Evolutionary conservation across 768 basidiomycete species (phyloP).

Genomic region (Russula sp.): DNA sequence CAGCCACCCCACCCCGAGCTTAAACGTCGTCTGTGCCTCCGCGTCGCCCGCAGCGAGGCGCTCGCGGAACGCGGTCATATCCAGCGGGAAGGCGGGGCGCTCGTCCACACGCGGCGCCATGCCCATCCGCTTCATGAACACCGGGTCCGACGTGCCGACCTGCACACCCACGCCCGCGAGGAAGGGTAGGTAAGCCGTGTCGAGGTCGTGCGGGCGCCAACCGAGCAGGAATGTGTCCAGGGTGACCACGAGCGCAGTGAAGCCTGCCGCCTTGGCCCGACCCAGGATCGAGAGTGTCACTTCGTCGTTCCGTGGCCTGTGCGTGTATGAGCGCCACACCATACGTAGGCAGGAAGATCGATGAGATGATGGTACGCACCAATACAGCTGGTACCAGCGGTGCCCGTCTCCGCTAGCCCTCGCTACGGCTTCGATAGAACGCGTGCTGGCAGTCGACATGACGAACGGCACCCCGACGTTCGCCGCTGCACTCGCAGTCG

Average conservation of each 20-base stretch:
- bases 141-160: slow-evolving; percentile 68
- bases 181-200: slow-evolving; percentile 60
- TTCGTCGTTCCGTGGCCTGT: slow-evolving; percentile 59
- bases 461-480: slow-evolving; percentile 62
- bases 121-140: slow-evolving; percentile 59
- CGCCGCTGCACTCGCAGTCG: slow-evolving; percentile 57
- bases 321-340: not conserved
- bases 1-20: slow-evolving; percentile 58
- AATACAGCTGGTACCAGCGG: slow-evolving; percentile 81
- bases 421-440: slow-evolving; percentile 75
- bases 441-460: slow-evolving; percentile 68
- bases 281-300: slow-evolving; percentile 58
- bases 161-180: slow-evolving; percentile 58
- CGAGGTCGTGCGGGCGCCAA: slow-evolving; percentile 73
- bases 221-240: slow-evolving; percentile 69
- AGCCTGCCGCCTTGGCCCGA: slow-evolving; percentile 62
- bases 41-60: slow-evolving; percentile 43
- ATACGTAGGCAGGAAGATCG: not conserved
- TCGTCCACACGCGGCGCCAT: slow-evolving; percentile 40
- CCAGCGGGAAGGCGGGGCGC: slow-evolving; percentile 53
- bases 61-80: slow-evolving; percentile 42
- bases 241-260: slow-evolving; percentile 68
- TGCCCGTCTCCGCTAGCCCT: slow-evolving; percentile 59
- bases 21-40: slow-evolving; percentile 34
- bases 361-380: slow-evolving; percentile 36